Percentiles rank a stretch among this genome's conserved stretches.
Conservation (phyloP, 208 protist species). For the Naegleria gruberi region DNA sequence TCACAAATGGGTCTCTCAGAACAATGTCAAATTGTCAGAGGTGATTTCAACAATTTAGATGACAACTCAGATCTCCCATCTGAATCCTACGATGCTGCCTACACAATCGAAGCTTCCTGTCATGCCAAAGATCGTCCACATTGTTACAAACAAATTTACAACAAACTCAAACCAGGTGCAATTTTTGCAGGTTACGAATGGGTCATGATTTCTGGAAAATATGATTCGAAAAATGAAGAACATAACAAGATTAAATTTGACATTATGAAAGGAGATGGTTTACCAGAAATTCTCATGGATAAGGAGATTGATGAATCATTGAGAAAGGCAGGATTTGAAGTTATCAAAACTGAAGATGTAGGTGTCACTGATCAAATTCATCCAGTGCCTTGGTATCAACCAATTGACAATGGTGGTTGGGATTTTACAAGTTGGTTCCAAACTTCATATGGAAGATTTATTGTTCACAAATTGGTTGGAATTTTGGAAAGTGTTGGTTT, state of each 20-base stretch:
- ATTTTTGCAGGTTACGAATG: constrained; percentile 87
- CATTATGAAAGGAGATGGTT: constrained; percentile 85
- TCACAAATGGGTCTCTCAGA: constrained; percentile 51
- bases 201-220: constrained; percentile 85
- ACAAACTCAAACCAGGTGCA: constrained; percentile 80
- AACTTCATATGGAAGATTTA: constrained; percentile 64
- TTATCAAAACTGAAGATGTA: constrained; percentile 65
- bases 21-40: constrained; percentile 71
- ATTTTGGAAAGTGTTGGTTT: constrained; percentile 59
- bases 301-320: constrained; percentile 54
- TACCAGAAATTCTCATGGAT: constrained; percentile 32
- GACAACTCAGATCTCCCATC: too few relatives aligned
- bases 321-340: constrained; percentile 76
- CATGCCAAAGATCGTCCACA: constrained; percentile 82
- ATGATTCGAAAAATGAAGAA: constrained; percentile 71
- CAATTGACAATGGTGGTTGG: constrained; percentile 58
- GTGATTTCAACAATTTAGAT: constrained; percentile 86
- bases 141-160: constrained; percentile 83
- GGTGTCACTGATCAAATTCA: constrained; percentile 52
- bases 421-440: constrained; percentile 58
- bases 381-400: constrained; percentile 72
- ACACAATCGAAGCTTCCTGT: constrained; percentile 91
- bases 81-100: constrained; percentile 76
- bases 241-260: constrained; percentile 71
- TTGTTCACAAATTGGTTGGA: constrained; percentile 64